Percentiles rank a stretch among this genome's conserved stretches.
Evolutionary conservation across 108 stramenopile species (phyloP).

Genomic region (Stephanodiscus minutulus): DNA sequence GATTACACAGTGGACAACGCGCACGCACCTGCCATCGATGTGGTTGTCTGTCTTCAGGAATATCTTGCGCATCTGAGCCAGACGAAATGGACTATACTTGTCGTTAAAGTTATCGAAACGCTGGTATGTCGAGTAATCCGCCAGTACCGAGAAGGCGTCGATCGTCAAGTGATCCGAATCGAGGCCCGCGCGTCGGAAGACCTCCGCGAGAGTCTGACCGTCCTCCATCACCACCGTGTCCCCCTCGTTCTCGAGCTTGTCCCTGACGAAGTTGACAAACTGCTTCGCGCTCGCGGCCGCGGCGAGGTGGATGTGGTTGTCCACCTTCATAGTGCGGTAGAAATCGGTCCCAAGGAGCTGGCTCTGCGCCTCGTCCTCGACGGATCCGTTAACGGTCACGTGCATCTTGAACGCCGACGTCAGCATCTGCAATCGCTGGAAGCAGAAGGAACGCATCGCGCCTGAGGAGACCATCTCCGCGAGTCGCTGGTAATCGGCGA

Average conservation of each 20-base stretch:
- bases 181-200: slow-evolving; percentile 86
- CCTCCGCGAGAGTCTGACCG: slow-evolving; percentile 79
- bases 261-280: slow-evolving; percentile 96
- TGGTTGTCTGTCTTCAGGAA: slow-evolving; percentile 98
- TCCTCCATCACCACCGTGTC: slow-evolving; percentile 80
- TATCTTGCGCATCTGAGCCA: slow-evolving; percentile 97
- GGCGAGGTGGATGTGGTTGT: slow-evolving; percentile 98
- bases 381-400: slow-evolving; percentile 77
- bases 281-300: slow-evolving; percentile 98
- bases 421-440: slow-evolving; percentile 85
- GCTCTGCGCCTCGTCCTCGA: slow-evolving; percentile 79
- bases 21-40: slow-evolving; percentile 66
- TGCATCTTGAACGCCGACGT: slow-evolving; percentile 88
- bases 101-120: slow-evolving; percentile 99
- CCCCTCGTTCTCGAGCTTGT: slow-evolving; percentile 91
- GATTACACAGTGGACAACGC: slow-evolving; percentile 9
- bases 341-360: slow-evolving; percentile 94
- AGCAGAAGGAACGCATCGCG: slow-evolving; percentile 84
- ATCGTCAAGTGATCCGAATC: slow-evolving; percentile 97
- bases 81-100: slow-evolving; percentile 97
- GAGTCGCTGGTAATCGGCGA: slow-evolving; percentile 72
- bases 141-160: slow-evolving; percentile 98
- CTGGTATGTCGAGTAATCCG: slow-evolving; percentile 98
- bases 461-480: slow-evolving; percentile 76
- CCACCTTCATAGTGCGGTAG: slow-evolving; percentile 97